A percentile compares a stretch with the other conserved stretches of the same genome.
Evolutionary conservation across 352 stramenopile genomes (phyloP).

Genomic region (Aphanomyces cochlioides): DNA sequence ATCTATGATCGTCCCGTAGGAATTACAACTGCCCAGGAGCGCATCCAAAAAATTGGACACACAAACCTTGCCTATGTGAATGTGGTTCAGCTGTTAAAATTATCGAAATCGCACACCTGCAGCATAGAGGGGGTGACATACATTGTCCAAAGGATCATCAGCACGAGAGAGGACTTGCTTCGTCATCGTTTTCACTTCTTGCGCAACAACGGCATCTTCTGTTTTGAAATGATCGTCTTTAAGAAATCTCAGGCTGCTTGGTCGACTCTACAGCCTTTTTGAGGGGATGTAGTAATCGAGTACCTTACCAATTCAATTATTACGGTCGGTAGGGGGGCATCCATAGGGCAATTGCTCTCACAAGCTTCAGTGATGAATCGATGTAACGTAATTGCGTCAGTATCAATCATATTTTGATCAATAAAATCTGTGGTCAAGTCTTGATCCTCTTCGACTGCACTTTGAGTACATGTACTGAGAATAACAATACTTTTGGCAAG

Average conservation of each 20-base stretch:
- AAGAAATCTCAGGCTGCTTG: conserved; percentile 26
- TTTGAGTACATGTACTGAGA: conserved; percentile 51
- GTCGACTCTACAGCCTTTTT: conserved; percentile 22
- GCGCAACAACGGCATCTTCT: background rate
- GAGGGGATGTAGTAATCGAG: background rate
- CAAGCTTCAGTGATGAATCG: conserved; percentile 71
- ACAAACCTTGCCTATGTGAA: conserved; percentile 48
- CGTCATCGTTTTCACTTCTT: background rate
- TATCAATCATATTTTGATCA: conserved; percentile 73
- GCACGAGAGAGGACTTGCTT: conserved; percentile 19
- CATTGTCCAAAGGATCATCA: conserved; percentile 28
- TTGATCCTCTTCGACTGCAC: conserved; percentile 30
- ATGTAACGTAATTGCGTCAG: conserved; percentile 72
- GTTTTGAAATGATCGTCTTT: conserved; percentile 5
- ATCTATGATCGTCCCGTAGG: conserved; percentile 58
- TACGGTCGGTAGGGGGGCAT: conserved; percentile 4
- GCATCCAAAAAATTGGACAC: conserved; percentile 73
- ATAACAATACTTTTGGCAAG: conserved; percentile 66
- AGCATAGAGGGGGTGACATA: conserved; percentile 28
- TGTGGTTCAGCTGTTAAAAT: background rate
- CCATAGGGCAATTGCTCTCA: conserved; percentile 37
- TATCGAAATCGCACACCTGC: background rate
- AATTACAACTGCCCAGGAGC: conserved; percentile 54
- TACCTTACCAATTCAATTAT: conserved; percentile 21
- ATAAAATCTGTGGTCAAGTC: conserved; percentile 38